Evolutionary conservation across 148 eudicot genomes (phyloP), one percentile per base, ranked within the genome.

Genomic region (Spergularia bocconei): DNA sequence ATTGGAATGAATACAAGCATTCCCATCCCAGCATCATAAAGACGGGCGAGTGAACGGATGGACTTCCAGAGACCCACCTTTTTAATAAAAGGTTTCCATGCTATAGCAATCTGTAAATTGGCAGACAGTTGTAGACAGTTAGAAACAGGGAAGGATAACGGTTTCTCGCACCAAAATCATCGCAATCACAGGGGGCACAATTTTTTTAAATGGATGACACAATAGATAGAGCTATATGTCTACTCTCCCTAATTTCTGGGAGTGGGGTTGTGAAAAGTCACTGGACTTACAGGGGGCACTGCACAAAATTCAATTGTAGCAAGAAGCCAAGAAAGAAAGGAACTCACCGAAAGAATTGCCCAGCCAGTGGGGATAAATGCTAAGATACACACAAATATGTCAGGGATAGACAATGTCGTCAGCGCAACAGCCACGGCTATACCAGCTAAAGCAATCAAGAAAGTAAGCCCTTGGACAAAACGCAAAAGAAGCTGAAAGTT

Each of bases 11-110:
- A 96, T 60, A 96, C 85, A 16, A 92, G 62, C 88, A 96, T 91
- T 25, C 99, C 99, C 98, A 92, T 96, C 44, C 95, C 95, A 47
- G 99, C 99, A 84, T 96, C 99, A 54, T 91, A 92, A 48, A 96
- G 83, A 38, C 97, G 98, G 17, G 87, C 99, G 62, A 96, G 86
- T 63, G 99, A 88, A 16, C 99, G 87, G 13, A 96, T 71, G 20
- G 99, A 92, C 86, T 96, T 96, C 99, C 99, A 96, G 61, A 92
- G 57, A 41, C 98, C 91, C 13, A 86, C 0, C 75, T 78, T 92
- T 85, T 92, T 96, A 60, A 88, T 68, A 23, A 85, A 52, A 15
- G 98, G 98, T 83, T 85, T 92, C 99, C 99, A 96, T 79, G 99
- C 98, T 23, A 79, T 87, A 53, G 95, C 97, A 65, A 96, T 96